Conservation (phyloP, 306 rosid species). For the Sphenostylis stenocarpa region DNA sequence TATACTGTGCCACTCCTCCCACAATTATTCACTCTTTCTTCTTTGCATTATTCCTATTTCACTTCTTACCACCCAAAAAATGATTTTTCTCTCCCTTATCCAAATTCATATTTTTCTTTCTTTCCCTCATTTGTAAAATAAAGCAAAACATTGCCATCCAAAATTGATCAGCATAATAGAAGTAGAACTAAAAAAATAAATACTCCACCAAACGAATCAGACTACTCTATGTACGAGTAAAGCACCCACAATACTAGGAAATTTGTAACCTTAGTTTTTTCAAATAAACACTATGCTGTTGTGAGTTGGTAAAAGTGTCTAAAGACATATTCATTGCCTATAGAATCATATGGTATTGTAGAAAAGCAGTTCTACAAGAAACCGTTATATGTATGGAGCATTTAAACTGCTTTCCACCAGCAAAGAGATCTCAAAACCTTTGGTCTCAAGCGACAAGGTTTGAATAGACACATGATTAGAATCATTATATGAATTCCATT, state of each 20-base stretch:
- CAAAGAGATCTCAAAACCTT: conserved; percentile 34
- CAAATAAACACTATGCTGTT: background rate
- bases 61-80: conserved; percentile 36
- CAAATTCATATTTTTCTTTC: conserved; percentile 25
- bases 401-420: conserved; percentile 22
- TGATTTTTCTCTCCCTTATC: conserved; percentile 31
- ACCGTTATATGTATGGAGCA: conserved; percentile 20
- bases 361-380: conserved; percentile 33
- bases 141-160: background rate
- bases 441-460: conserved; percentile 37
- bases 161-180: background rate
- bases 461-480: conserved; percentile 16
- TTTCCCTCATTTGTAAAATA: background rate
- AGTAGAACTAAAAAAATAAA: no score
- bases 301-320: background rate
- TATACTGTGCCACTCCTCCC: conserved; percentile 41
- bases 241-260: no score
- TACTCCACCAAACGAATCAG: no score
- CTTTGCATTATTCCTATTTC: conserved; percentile 39
- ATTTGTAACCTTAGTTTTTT: background rate
- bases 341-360: conserved; percentile 19
- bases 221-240: no score
- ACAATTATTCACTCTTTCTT: conserved; percentile 53
- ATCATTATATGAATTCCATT: background rate
- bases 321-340: conserved; percentile 25